Evolutionary conservation across 2,329 filamentous ascomycete species (phyloP), one percentile per base, ranked within the genome.

Genomic region (Claviceps sp.): DNA sequence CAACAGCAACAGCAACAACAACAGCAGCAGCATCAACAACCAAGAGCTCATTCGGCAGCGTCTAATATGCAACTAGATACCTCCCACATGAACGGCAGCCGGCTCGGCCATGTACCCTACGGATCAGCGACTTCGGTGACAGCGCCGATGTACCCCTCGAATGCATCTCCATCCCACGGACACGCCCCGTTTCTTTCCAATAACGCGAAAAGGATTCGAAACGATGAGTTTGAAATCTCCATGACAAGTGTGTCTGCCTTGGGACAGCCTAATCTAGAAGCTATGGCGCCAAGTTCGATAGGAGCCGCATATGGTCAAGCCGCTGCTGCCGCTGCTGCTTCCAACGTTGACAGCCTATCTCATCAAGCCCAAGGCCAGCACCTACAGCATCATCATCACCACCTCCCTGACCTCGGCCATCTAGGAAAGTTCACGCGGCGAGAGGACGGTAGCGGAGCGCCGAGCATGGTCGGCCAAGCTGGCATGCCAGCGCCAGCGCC

Each of bases 401-500:
- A 84, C 43, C 75, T 90, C 40, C 87, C 88, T 48, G 82, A 88
- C 58, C 82, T 86, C 56, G 81, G 79, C 11, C 81, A 82, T 22
- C 80, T 84, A 18, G 76, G 77, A 50, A 86, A 87, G 68, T 75
- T 85, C 69, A 76, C 82, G 70, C 74, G 81, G 58, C 73, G 80
- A 61, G 77, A 81, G 60, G 75, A 76, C 58, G 64, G 67, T 58
- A 68, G 80, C 70, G 72, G 85, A 8, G 84, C 86, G 36, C 85
- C 87, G n/a, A 93, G 84, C 61, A 84, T 95, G 46, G 88, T 95
- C 49, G 89, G 89, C 43, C 84, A 89, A 63, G 82, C 78, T 44
- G 89, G 89, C 48, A 95, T 95, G 89, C 90, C 90, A 14, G 70
- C 78, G 42, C 89, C 89, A 51, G 89, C 89, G 44, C 79, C 85